phyloP scores from a whole-genome alignment of 768 basidiomycete genomes.

The Suillus paluster region DNA sequence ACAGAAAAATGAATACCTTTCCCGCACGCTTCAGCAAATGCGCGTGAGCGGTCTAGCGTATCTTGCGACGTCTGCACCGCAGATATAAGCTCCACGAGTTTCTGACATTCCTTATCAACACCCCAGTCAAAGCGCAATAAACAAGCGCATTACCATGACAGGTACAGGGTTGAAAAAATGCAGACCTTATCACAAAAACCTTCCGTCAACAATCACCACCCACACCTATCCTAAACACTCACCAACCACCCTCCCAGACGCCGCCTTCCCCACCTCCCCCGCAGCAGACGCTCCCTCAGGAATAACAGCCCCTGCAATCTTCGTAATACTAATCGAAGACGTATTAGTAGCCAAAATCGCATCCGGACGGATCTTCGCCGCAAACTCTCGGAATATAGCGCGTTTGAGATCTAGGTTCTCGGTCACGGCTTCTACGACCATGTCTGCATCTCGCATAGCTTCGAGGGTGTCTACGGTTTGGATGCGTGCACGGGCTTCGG shows the following conservation, averaged over 20 bases:
- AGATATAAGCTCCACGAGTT: conserved; percentile 94
- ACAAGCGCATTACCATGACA: conserved; percentile 70
- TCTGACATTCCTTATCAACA: conserved; percentile 44
- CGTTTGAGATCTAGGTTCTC: conserved; percentile 83
- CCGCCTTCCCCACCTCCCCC: conserved; percentile 64
- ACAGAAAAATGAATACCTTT: conserved; percentile 58
- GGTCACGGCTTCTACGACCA: conserved; percentile 94
- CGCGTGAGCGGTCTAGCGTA: conserved; percentile 74
- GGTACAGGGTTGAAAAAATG: conserved; percentile 99
- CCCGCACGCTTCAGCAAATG: conserved; percentile 87
- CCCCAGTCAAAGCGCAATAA: background rate
- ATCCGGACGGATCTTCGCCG: conserved; percentile 66
- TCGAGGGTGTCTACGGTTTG: conserved; percentile 61
- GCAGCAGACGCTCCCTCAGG: conserved; percentile 59
- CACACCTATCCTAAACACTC: conserved; percentile 21
- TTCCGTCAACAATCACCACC: background rate
- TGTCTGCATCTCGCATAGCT: conserved; percentile 78
- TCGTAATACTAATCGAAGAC: conserved; percentile 92
- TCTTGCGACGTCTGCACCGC: conserved; percentile 86
- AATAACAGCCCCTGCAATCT: conserved; percentile 84
- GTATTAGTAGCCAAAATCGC: conserved; percentile 93
- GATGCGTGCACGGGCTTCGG: conserved; percentile 72
- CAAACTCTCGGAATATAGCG: conserved; percentile 72
- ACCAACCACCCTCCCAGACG: conserved; percentile 84
- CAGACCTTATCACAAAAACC: conserved; percentile 52